These are phyloP conservation scores for Carex scoparia DNA, from an alignment of 176 grass and related monocot species.

Conservation along the genomic window DNA sequence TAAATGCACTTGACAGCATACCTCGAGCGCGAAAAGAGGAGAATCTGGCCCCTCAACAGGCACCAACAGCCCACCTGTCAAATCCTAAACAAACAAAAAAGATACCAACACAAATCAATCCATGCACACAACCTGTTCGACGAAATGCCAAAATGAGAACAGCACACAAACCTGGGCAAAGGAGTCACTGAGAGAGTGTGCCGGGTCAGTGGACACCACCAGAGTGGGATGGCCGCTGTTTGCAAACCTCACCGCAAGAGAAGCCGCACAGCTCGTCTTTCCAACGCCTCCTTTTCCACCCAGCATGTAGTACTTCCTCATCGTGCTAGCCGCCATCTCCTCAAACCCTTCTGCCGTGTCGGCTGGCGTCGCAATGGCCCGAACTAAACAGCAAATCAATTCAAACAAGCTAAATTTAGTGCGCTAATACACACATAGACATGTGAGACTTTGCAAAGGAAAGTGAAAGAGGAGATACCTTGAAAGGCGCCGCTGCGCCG, in stretches of 20 bases:
- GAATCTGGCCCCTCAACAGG: slow-evolving; percentile 67
- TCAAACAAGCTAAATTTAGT: not conserved
- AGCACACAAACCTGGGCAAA: slow-evolving; percentile 48
- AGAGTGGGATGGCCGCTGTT: slow-evolving; percentile 84
- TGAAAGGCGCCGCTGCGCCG: not conserved
- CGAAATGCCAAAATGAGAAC: not conserved
- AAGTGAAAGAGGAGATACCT: not conserved
- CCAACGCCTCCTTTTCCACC: slow-evolving; percentile 86
- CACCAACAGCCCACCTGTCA: slow-evolving; percentile 63
- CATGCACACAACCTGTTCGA: not conserved
- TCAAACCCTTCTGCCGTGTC: slow-evolving; percentile 48
- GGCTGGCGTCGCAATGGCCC: slow-evolving; percentile 24
- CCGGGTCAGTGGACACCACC: slow-evolving; percentile 81
- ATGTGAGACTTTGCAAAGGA: not conserved
- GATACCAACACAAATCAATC: not conserved
- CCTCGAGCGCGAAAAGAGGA: slow-evolving; percentile 82
- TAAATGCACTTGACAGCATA: slow-evolving; percentile 16
- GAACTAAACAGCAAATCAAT: not conserved
- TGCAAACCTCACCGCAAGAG: slow-evolving; percentile 82
- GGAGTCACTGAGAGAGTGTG: slow-evolving; percentile 86
- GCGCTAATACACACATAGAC: not conserved
- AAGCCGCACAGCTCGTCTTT: slow-evolving; percentile 86
- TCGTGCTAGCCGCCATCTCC: slow-evolving; percentile 59
- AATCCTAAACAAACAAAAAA: slow-evolving; percentile 52
- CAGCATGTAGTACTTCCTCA: slow-evolving; percentile 76